Evolutionary conservation across 78 protist genomes (phyloP).

Genomic region (Dictyostelium intermedium): DNA sequence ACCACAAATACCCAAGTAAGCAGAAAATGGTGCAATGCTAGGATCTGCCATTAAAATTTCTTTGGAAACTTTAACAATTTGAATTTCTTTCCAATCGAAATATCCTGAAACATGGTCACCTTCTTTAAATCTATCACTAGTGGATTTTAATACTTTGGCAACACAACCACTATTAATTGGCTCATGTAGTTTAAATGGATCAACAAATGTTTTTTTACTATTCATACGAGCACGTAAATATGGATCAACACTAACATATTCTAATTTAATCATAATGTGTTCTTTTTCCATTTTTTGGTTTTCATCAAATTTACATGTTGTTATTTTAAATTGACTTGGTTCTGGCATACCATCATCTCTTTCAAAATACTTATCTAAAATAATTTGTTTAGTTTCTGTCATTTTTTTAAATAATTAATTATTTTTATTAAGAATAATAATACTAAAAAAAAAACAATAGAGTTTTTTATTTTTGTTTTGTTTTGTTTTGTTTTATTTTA

Average conservation of each 20-base stretch:
- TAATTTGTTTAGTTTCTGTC: background rate
- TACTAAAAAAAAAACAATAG: too few relatives aligned
- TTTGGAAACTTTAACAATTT: background rate
- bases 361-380: background rate
- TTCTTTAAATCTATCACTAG: background rate
- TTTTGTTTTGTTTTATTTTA: too few relatives aligned
- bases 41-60: background rate
- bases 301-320: background rate
- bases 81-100: conserved; percentile 16
- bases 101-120: conserved; percentile 22
- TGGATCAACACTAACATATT: conserved; percentile 21
- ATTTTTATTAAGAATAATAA: too few relatives aligned
- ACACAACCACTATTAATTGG: conserved; percentile 1
- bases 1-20: conserved; percentile 31
- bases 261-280: background rate
- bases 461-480: too few relatives aligned
- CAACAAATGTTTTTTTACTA: background rate
- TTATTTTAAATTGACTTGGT: background rate
- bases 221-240: conserved; percentile 46
- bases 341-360: background rate
- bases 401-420: background rate
- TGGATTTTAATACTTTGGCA: conserved; percentile 11
- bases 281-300: conserved; percentile 3
- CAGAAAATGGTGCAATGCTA: background rate
- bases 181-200: background rate